Base-by-base conservation (phyloP, 2,329 filamentous ascomycete species). In the Cucurbitaria berberidis region DNA sequence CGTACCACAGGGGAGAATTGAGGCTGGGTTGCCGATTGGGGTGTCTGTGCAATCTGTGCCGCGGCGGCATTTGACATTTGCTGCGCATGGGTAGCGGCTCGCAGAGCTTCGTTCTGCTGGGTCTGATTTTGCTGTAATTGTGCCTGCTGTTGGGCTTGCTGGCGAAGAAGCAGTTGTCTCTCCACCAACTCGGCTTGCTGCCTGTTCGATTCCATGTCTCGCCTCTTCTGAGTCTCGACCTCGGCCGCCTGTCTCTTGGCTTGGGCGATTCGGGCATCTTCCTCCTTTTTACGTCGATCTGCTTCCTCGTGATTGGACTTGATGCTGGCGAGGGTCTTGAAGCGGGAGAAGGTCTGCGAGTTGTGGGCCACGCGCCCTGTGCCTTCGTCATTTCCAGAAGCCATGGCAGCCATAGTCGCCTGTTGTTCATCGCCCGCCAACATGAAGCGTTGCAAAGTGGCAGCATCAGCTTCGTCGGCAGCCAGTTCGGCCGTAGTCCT, bases 401-500 rank as follows among this genome's bases (percentile, higher is more conserved):
- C 83, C 35, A 73, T 74, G 18, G 82, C 80, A 3, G 84, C 81
- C 13, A 81, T 80, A 35, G 80, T 83, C 1, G 88, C 81, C 54
- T 92, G 82, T 5, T 91, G 85, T 65, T 97, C 93, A 68, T 99
- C 95, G 76, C 93, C 86, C 19, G 91, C 88, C 45, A 98, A 87
- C 91, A 99, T 95, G 63, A 91, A 96, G 41, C 91, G 86, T 75
- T 99, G 93, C 60, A 91, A 87, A 53, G 92, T 90, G 19, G 93
- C 93, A 0, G 92, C 91, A 54, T 91, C 83, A 1, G 95, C 93
- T 76, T 99, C 93, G 69, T 99, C 95, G 7, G 93, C 93, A 8
- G 91, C 95, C 79, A 98, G 86, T 72, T 99, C 93, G 8, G 95
- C 95, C 16, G 96, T 88, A 0, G 95, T 99, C 57, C 93, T 87